These are phyloP conservation scores for Mrakia gelida DNA, from an alignment of 768 basidiomycete species.

Conservation along the genomic window DNA sequence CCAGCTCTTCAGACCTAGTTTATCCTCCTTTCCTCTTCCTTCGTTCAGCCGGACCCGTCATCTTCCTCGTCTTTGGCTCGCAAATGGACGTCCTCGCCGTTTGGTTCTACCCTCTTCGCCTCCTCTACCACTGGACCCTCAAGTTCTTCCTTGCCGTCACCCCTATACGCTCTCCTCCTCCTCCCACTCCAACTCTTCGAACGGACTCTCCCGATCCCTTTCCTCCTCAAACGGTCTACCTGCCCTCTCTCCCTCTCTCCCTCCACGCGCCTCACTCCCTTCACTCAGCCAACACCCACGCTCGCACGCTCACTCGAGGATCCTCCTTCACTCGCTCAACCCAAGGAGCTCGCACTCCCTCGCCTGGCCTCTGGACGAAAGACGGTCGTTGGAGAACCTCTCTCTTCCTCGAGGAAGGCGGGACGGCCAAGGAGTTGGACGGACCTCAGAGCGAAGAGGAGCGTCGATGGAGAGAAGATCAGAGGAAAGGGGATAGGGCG, in stretches of 20 bases:
- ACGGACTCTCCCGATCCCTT: constrained; percentile 6
- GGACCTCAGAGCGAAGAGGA: neutral
- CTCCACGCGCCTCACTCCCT: neutral
- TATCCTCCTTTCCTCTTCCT: neutral
- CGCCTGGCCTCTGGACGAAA: neutral
- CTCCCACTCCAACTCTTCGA: constrained; percentile 4
- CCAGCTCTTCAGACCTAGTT: neutral
- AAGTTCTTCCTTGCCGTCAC: neutral
- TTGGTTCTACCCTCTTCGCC: constrained; percentile 4
- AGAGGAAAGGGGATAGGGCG: neutral
- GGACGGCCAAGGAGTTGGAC: constrained; percentile 10
- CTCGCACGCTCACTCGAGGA: neutral
- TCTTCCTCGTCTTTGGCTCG: constrained; percentile 8
- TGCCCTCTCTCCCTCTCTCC: neutral
- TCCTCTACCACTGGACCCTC: neutral
- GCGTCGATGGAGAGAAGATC: neutral
- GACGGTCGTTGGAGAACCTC: neutral
- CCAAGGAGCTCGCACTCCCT: neutral
- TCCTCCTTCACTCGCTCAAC: neutral
- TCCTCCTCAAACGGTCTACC: constrained; percentile 3
- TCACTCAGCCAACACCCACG: neutral
- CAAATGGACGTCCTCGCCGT: neutral
- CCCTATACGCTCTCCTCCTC: neutral
- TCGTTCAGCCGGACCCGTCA: neutral
- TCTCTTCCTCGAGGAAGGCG: constrained; percentile 10